These are phyloP conservation scores for Gloeopeniophorella convolvens DNA, from an alignment of 768 basidiomycete genomes.

Conservation along the genomic window DNA sequence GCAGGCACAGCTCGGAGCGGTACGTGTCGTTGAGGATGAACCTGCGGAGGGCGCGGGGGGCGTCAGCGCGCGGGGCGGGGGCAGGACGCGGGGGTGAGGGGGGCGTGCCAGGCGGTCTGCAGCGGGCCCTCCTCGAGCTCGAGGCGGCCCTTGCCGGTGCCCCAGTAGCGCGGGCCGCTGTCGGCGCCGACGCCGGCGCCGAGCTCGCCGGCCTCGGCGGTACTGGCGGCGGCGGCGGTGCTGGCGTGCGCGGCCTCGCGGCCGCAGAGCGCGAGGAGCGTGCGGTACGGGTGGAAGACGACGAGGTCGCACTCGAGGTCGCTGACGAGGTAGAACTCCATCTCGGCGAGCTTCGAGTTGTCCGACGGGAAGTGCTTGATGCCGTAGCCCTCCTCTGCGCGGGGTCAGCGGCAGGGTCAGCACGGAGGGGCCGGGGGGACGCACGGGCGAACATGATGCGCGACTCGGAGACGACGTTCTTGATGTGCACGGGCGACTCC, in stretches of 20 bases:
- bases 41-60: slow-evolving; percentile 43
- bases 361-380: slow-evolving; percentile 81
- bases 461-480: slow-evolving; percentile 82
- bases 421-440: slow-evolving; percentile 23
- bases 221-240: slow-evolving; percentile 32
- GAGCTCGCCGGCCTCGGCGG: slow-evolving; percentile 49
- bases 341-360: slow-evolving; percentile 90
- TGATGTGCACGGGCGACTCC: slow-evolving; percentile 92
- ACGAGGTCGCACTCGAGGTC: slow-evolving; percentile 92
- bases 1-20: slow-evolving; percentile 85
- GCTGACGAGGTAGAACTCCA: slow-evolving; percentile 98
- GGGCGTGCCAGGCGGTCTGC: slow-evolving; percentile 83
- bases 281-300: slow-evolving; percentile 93
- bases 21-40: slow-evolving; percentile 97
- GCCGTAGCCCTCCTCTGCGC: slow-evolving; percentile 55
- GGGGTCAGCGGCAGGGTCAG: not conserved
- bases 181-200: slow-evolving; percentile 49
- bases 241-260: slow-evolving; percentile 41
- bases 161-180: slow-evolving; percentile 66
- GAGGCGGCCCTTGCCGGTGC: slow-evolving; percentile 70
- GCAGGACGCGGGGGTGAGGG: not conserved
- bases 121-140: slow-evolving; percentile 70
- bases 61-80: not conserved
- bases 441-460: slow-evolving; percentile 66
- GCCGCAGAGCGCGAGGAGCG: slow-evolving; percentile 70